Percentiles rank a stretch among this genome's conserved stretches.
These are phyloP conservation scores for Pyrus hybrid DNA, from an alignment of 331 rosid genomes.

Conservation along the genomic window DNA sequence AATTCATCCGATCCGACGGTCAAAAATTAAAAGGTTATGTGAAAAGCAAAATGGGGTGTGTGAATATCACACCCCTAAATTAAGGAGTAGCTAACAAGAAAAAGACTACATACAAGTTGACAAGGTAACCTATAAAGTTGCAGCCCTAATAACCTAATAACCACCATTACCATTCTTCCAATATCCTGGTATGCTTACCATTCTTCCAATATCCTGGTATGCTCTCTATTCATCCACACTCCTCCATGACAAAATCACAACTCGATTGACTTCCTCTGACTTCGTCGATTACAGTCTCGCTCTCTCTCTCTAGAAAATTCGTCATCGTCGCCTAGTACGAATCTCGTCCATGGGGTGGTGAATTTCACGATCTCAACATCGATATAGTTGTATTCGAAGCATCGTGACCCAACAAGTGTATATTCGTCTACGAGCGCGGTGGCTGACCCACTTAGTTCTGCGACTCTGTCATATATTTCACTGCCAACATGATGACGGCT, in stretches of 20 bases:
- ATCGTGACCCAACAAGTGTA: conserved; percentile 28
- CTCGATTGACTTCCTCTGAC: conserved; percentile 46
- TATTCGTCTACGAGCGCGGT: conserved; percentile 37
- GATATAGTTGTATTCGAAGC: conserved; percentile 47
- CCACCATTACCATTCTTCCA: too few relatives aligned
- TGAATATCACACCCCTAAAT: too few relatives aligned
- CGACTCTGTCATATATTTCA: conserved; percentile 58
- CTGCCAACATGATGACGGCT: conserved; percentile 52
- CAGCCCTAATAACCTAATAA: too few relatives aligned
- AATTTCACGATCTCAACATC: conserved; percentile 53
- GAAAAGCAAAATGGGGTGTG: too few relatives aligned
- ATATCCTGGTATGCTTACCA: too few relatives aligned
- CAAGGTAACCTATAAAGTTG: too few relatives aligned
- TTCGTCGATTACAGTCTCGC: conserved; percentile 64
- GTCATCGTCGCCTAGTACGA: conserved; percentile 73
- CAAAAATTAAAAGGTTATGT: too few relatives aligned
- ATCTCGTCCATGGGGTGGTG: conserved; percentile 55
- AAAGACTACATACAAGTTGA: too few relatives aligned
- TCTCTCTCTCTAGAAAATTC: conserved; percentile 46
- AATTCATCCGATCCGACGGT: too few relatives aligned
- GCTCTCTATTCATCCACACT: conserved; percentile 46
- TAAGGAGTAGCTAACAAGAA: too few relatives aligned
- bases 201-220: conserved; percentile 43
- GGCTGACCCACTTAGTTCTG: conserved; percentile 96
- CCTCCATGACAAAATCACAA: background rate